These are phyloP conservation scores for Rosa multiflora DNA, from an alignment of 306 rosid genomes.

Conservation along the genomic window DNA sequence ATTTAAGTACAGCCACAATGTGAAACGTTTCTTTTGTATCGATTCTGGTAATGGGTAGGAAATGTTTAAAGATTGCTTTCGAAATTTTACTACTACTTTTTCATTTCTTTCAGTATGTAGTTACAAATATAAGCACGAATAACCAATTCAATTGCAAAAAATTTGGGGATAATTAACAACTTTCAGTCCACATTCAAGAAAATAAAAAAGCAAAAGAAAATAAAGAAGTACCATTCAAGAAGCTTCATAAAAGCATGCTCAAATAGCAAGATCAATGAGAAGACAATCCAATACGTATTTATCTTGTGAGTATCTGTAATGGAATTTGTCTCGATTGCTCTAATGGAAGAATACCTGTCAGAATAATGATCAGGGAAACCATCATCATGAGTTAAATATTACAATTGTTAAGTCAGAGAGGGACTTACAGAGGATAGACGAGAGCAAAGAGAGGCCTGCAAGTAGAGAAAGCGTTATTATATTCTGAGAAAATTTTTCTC, in stretches of 20 bases:
- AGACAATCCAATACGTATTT: slow-evolving; percentile 5
- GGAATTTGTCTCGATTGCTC: slow-evolving; percentile 14
- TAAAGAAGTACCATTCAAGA: background rate
- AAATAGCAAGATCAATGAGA: slow-evolving; percentile 6
- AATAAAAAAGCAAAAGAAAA: background rate
- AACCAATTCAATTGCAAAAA: background rate
- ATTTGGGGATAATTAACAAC: background rate
- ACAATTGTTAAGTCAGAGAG: too few relatives aligned
- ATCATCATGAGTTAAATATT: too few relatives aligned
- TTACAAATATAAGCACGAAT: background rate
- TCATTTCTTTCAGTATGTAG: background rate
- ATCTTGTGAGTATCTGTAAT: background rate
- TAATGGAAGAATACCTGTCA: slow-evolving; percentile 32
- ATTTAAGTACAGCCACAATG: background rate
- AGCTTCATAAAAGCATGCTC: slow-evolving; percentile 4
- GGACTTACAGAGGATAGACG: too few relatives aligned
- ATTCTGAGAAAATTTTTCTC: too few relatives aligned
- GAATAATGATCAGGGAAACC: background rate
- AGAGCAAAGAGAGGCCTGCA: too few relatives aligned
- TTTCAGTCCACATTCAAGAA: background rate
- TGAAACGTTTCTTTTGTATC: background rate
- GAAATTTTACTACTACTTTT: background rate
- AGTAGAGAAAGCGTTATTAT: too few relatives aligned
- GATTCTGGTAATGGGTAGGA: background rate
- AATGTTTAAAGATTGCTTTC: background rate